A percentile compares a stretch with the other conserved stretches of the same genome.
These are phyloP conservation scores for Tetracladium setigerum DNA, from an alignment of 495 filamentous ascomycete species.

Conservation along the genomic window DNA sequence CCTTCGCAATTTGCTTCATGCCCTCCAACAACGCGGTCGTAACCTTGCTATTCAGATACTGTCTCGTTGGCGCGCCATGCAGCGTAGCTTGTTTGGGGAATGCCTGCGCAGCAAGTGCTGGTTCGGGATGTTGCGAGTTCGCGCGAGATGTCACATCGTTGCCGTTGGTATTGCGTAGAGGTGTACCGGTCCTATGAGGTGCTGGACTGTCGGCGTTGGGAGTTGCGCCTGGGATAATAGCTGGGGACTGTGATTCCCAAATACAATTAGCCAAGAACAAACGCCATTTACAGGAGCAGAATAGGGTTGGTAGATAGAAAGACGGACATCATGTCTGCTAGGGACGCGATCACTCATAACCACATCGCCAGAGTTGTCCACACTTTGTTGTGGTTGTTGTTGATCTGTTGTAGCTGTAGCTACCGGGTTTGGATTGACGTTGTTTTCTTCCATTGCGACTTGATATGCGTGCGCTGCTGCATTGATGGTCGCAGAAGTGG, in stretches of 20 bases:
- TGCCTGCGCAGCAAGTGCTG: slow-evolving; percentile 21
- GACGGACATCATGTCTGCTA: slow-evolving; percentile 16
- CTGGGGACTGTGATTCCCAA: slow-evolving; percentile 11
- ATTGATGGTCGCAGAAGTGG: neutral
- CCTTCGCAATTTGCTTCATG: slow-evolving; percentile 79
- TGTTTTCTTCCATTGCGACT: slow-evolving; percentile 9
- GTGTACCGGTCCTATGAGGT: slow-evolving; percentile 19
- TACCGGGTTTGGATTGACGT: neutral
- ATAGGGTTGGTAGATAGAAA: neutral
- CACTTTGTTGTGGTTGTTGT: neutral
- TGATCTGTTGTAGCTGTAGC: slow-evolving; percentile 3
- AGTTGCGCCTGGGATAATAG: slow-evolving; percentile 4
- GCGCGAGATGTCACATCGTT: slow-evolving; percentile 24
- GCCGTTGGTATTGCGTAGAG: slow-evolving; percentile 17
- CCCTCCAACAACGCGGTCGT: slow-evolving; percentile 80
- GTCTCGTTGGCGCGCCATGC: slow-evolving; percentile 78
- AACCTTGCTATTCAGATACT: slow-evolving; percentile 85
- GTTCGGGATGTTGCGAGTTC: slow-evolving; percentile 44
- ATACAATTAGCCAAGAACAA: slow-evolving; percentile 2
- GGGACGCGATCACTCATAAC: slow-evolving; percentile 25
- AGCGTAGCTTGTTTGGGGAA: slow-evolving; percentile 46
- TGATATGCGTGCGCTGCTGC: slow-evolving; percentile 12
- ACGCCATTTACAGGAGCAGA: neutral
- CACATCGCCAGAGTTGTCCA: slow-evolving; percentile 15
- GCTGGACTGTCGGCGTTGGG: slow-evolving; percentile 18